Evolutionary conservation across 1,139 yeast genomes (phyloP).

Genomic region (Hanseniaspora sp.): DNA sequence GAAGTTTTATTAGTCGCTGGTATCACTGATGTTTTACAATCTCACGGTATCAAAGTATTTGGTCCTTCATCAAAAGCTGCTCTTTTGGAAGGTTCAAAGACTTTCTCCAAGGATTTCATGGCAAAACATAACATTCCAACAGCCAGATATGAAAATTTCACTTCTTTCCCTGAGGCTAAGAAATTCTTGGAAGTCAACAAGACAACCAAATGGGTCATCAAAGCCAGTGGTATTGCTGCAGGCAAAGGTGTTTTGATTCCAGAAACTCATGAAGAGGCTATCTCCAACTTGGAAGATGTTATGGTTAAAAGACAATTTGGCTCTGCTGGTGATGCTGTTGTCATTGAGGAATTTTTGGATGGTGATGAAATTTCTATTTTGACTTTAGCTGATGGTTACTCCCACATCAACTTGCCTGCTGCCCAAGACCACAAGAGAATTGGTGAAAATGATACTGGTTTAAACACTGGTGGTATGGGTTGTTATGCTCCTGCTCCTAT

Average conservation of each 20-base stretch:
- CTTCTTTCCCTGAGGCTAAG: conserved; percentile 61
- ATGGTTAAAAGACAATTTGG: conserved; percentile 90
- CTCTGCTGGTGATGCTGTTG: conserved; percentile 89
- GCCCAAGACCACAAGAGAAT: conserved; percentile 97
- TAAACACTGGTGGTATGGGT: conserved; percentile 99
- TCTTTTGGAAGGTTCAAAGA: conserved; percentile 91
- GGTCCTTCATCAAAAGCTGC: conserved; percentile 93
- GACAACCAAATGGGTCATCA: conserved; percentile 74
- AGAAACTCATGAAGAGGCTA: conserved; percentile 69
- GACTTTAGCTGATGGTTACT: conserved; percentile 89
- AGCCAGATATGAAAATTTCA: conserved; percentile 76
- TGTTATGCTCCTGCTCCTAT: conserved; percentile 98
- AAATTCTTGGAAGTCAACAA: conserved; percentile 48
- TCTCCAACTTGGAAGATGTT: conserved; percentile 69
- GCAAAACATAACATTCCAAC: conserved; percentile 85
- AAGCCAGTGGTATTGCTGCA: conserved; percentile 97
- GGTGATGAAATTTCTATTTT: conserved; percentile 94
- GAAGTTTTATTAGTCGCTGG: conserved; percentile 98
- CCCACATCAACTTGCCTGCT: conserved; percentile 81
- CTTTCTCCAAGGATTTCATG: conserved; percentile 91
- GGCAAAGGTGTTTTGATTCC: conserved; percentile 98
- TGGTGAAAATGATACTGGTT: conserved; percentile 85
- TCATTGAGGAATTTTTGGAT: conserved; percentile 87
- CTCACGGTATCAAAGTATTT: conserved; percentile 82
- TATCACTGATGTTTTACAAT: conserved; percentile 73